Evolutionary conservation across 1,139 yeast species (phyloP).

Genomic region (Blastobotrys illinoisensis): DNA sequence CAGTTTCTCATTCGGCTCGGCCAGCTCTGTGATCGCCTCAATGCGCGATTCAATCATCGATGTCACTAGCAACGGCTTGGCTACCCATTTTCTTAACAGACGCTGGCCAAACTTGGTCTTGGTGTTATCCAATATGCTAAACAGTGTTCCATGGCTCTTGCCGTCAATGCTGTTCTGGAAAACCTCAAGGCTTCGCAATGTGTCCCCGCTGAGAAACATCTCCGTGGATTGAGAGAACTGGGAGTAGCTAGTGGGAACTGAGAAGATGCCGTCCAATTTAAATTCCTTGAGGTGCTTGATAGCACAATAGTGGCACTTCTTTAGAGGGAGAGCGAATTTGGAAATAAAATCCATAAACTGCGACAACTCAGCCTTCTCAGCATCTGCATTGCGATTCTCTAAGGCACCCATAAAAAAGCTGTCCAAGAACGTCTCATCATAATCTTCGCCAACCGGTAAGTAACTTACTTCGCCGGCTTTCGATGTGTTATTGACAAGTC

Average conservation of each 20-base stretch:
- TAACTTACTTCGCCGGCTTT: not conserved
- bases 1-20: slow-evolving; percentile 1
- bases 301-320: slow-evolving; percentile 45
- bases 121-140: slow-evolving; percentile 79
- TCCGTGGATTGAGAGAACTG: slow-evolving; percentile 48
- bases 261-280: slow-evolving; percentile 52
- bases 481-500: slow-evolving; percentile 22
- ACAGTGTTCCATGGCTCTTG: slow-evolving; percentile 57
- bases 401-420: slow-evolving; percentile 14
- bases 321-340: slow-evolving; percentile 28
- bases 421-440: slow-evolving; percentile 7
- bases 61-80: slow-evolving; percentile 57
- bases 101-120: slow-evolving; percentile 72
- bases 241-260: slow-evolving; percentile 44
- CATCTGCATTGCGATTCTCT: slow-evolving; percentile 3
- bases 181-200: slow-evolving; percentile 67
- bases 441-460: slow-evolving; percentile 2
- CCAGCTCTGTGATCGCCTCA: slow-evolving; percentile 59
- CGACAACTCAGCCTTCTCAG: not conserved
- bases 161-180: slow-evolving; percentile 59
- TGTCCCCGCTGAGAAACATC: slow-evolving; percentile 66
- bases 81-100: slow-evolving; percentile 63
- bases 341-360: slow-evolving; percentile 8
- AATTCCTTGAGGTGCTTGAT: slow-evolving; percentile 57
- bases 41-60: slow-evolving; percentile 52